Evolutionary conservation across 768 basidiomycete species (phyloP).

Genomic region (Kondoa subrosea): DNA sequence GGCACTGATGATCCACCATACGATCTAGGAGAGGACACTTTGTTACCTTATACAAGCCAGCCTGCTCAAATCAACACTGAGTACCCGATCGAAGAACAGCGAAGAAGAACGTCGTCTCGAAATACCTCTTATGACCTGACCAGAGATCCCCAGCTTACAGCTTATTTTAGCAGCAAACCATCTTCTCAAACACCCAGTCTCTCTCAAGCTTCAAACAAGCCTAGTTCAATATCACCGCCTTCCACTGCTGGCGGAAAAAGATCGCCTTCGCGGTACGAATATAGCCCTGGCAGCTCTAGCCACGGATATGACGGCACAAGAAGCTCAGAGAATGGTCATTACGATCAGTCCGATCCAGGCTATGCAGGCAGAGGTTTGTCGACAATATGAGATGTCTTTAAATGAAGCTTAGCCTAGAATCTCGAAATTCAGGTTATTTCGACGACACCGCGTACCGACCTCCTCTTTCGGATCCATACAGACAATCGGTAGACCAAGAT

Average conservation of each 20-base stretch:
- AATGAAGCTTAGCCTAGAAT: not conserved
- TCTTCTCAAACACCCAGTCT: not conserved
- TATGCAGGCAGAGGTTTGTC: not conserved
- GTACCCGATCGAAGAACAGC: no score
- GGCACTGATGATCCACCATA: not conserved
- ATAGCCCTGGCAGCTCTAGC: not conserved
- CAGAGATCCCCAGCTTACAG: not conserved
- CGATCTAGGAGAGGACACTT: not conserved
- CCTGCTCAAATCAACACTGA: no score
- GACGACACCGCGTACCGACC: not conserved
- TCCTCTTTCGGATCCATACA: not conserved
- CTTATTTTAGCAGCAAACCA: not conserved
- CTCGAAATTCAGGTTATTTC: not conserved
- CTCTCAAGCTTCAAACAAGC: no score
- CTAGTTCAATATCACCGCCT: no score
- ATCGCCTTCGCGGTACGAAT: not conserved
- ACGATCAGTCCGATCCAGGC: not conserved
- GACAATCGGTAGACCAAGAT: not conserved
- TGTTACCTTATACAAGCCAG: no score
- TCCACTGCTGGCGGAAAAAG: no score
- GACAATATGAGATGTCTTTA: not conserved
- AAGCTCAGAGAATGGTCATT: not conserved
- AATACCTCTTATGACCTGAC: not conserved
- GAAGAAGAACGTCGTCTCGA: not conserved
- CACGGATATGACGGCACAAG: not conserved